Evolutionary conservation across 192 early-diverging fungal species (phyloP), one percentile per base, ranked within the genome.

Genomic region (Coemansia sp.): DNA sequence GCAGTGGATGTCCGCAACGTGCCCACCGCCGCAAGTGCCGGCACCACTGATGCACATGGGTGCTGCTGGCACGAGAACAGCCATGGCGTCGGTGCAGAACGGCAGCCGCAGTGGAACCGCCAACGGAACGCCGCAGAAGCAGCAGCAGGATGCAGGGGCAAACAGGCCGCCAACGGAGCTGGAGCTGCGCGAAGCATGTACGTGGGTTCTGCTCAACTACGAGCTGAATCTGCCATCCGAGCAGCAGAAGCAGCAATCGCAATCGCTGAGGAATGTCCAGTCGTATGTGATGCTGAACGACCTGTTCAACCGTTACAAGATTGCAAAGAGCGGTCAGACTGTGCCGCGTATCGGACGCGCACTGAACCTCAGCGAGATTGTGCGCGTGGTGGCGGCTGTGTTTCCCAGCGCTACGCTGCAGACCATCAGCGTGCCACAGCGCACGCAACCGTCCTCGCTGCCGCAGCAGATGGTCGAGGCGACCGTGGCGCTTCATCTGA

Each of bases 141-240:
- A 56, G 66, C 49, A 1, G 28, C 64, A 44, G n/a, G 51, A 65
- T 21, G 52, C 41, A 26, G 55, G 56, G 0, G 44, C 69, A 8
- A 58, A 54, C 28, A 27, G 53, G 23, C 79, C 67, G 19, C 79
- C 79, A 12, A 76, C 79, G 5, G 79, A 82, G 60, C 74, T 69
- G 0, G 79, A 82, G 65, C 65, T 82, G 58, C 79, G 79, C 22
- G 79, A 82, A 56, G 79, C 79, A 8, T 82, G 79, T 21, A 82
- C 79, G 6, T 82, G 79, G 79, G 79, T 76, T 19, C 60, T 82
- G 26, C 67, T 82, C 10, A 82, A 82, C 70, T 82, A 82, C 48
- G 79, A 82, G 63, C 54, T 71, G 24, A 50, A 44, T 18, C 34
- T 52, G 7, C 26, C 49, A 28, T 19, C 56, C 7, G 26, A 52